Conservation (phyloP, 345 rosid species). For the Eucalyptus sp. region DNA sequence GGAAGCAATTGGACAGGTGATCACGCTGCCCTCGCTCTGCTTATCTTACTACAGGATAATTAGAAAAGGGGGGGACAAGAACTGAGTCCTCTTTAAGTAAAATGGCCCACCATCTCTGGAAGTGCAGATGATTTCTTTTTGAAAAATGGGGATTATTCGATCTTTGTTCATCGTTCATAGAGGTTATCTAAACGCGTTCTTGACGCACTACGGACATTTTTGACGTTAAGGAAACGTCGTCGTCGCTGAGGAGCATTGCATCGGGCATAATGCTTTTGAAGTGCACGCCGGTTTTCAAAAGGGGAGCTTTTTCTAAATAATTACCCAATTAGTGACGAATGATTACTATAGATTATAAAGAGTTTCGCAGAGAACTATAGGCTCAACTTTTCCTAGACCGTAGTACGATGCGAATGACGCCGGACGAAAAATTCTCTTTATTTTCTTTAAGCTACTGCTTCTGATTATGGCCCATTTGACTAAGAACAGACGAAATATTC, state of each 20-base stretch:
- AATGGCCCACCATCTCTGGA: neutral
- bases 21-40: neutral
- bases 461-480: neutral
- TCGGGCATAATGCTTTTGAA: neutral
- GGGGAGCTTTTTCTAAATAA: neutral
- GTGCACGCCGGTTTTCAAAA: neutral
- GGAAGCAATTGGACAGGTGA: conserved; percentile 85
- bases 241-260: neutral
- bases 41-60: neutral
- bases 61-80: neutral
- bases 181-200: neutral
- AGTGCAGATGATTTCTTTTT: neutral
- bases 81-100: neutral
- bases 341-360: neutral
- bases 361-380: neutral
- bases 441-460: neutral
- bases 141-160: neutral
- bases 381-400: neutral
- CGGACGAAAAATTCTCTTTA: too few relatives aligned
- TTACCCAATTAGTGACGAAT: neutral
- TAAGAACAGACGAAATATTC: neutral
- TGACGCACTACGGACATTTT: neutral
- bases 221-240: neutral
- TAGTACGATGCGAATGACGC: too few relatives aligned
- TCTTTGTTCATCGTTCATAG: neutral